Base-by-base conservation (phyloP, 2,329 filamentous ascomycete species). In the Setomelanomma holmii region DNA sequence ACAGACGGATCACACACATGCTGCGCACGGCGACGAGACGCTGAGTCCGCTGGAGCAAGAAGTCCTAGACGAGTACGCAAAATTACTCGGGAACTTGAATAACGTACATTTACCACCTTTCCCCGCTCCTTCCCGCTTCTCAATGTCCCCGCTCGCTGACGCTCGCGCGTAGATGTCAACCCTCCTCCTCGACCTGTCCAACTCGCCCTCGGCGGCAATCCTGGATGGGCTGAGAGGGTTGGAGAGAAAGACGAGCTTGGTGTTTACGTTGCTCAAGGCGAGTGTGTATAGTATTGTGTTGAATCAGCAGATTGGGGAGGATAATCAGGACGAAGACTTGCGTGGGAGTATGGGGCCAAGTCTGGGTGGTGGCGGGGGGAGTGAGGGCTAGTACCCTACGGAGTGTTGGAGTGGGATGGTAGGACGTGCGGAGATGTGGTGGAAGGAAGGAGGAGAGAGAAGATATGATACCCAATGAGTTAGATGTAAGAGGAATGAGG, bases 281-380 rank as follows among this genome's bases (percentile, higher is more conserved):
- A 98, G 93, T 75, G 95, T 99, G 59, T 99, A 99, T 79, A 96
- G 90, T 72, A 99, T 99, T 79, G 93, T 99, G 56, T 76, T 99
- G 79, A 93, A 99, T 83, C 93, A 98, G 83, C 91, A 98, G 83
- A 72, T 74, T 57, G 53, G 60, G 44, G 65, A 72, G 40, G 69
- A 72, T 23, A 61, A 53, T 39, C 56, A 46, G 34, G 53, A 46
- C 35, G 27, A 44, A 33, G 53, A 43, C 6, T 6, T 6, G n/a
- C n/a, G n/a, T n/a, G n/a, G n/a, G n/a, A n/a, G n/a, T n/a, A n/a
- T n/a, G n/a, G n/a, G n/a, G n/a, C n/a, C n/a, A 12, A 27, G 24
- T 27, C 12, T 27, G 30, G 64, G 24, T 11, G 71, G 69, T 59
- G 71, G 74, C 51, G 68, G 45, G 48, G 39, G 20, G 24, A 35